Evolutionary conservation across 257 asterid genomes (phyloP), one percentile per base, ranked within the genome.

Genomic region (Capsicum rhomboideum): DNA sequence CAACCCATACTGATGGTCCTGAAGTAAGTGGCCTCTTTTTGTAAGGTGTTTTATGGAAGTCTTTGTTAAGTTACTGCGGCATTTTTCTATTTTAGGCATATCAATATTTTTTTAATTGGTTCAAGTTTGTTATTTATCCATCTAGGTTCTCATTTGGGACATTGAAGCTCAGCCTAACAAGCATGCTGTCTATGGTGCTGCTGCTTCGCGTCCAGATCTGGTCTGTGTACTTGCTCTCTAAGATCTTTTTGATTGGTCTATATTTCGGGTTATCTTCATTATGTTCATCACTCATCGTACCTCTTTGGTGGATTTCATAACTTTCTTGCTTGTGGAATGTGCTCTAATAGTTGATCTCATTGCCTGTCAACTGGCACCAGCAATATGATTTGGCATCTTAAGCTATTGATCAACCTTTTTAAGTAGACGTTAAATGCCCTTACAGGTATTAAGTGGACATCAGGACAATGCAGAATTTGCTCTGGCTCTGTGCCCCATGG

Each of bases 391-490:
- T 50, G 44, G 26, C 17, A 46, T 75, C 80, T 74, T 74, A 49
- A 49, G 56, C 59, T 49, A 46, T 74, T 13, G 75, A 61, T 42
- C 75, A 75, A 52, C 40, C 82, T 34, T 2, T 10, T 12, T 86
- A 23, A 10, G 52, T 53, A 64, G 16, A 54, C 71, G 28, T 29
- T 12, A 9, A 80, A 50, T 14, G 49, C 12, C 83, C 50, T 50
- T 75, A 82, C 90, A 97, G 99, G 91, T 94, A 82, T 88, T 97
- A 88, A 86, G 94, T 55, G 99, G 99, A 66, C 99, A 97, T 91
- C 93, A 90, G 90, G 99, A 97, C 82, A 93, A 95, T 90, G 99
- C 99, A 71, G 99, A 97, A 85, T 97, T 92, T 89, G 99, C 99
- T 81, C 97, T 97, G 88, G 97, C 98, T 53, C 93, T 91, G 96